Evolutionary conservation across 208 protist species (phyloP), one percentile per base, ranked within the genome.

Genomic region (Trypanosoma theileri): DNA sequence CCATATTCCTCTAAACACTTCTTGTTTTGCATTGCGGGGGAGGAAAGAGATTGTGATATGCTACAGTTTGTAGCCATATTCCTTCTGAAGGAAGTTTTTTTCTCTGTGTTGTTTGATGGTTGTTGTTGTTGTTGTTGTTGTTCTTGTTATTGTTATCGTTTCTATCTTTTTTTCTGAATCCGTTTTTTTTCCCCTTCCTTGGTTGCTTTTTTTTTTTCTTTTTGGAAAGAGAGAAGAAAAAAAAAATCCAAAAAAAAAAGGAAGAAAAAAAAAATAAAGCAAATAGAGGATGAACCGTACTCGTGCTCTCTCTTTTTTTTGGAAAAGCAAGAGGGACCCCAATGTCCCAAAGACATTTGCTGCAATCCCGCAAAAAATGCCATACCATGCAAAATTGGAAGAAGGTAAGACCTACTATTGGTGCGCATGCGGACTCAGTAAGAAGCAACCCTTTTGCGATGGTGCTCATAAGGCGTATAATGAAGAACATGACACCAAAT

Each of bases 391-490:
- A 44, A 28, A 71, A 45, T 59, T 92, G 31, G 74, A 93, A 72
- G 66, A 71, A 13, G 84, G 76, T 11, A 89, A 84, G 71, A 87
- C 80, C 65, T 94, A 94, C 67, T 90, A 85, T 73, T 94, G 89
- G 89, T 94, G 89, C 62, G 63, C 73, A 11, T 94, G 89, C 59
- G 89, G 89, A 44, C 55, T 86, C 48, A 91, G 84, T 71, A 80
- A 85, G 52, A 90, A 78, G 44, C 89, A 94, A 76, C 89, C 89
- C 6, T 94, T 88, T 66, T 94, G 89, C 73, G 89, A 94, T 55
- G 83, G 81, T 14, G 21, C 75, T 4, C 89, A 94, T 63, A 65
- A 71, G 13, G 74, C 66, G 10, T 86, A 89, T 75, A 93, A 93
- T 62, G 68, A 85, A 56, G 64, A 81, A 77, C 84, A 91, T 66